Conservation (phyloP, 1,284 basidiomycete species). For the Fistulinella cinereoalba region DNA sequence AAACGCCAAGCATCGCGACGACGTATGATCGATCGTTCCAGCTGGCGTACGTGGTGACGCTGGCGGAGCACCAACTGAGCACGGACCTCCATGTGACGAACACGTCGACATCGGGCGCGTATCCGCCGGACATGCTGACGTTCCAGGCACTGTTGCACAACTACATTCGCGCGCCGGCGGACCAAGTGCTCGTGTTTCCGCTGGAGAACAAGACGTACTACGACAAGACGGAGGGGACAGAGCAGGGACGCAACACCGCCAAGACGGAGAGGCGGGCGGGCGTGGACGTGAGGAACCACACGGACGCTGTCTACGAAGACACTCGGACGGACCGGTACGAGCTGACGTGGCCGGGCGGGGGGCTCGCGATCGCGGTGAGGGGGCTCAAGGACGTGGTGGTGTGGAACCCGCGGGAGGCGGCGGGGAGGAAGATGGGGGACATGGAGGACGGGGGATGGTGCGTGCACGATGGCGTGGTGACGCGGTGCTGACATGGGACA, state of each 20-base stretch:
- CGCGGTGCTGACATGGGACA: conserved; percentile 26
- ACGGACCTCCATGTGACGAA: conserved; percentile 82
- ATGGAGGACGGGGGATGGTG: conserved; percentile 89
- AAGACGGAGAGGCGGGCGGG: conserved; percentile 61
- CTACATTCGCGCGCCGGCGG: conserved; percentile 72
- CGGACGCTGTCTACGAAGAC: conserved; percentile 75
- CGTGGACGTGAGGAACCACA: conserved; percentile 63
- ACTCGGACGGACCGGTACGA: conserved; percentile 52
- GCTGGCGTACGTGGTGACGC: conserved; percentile 75
- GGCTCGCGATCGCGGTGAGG: conserved; percentile 54
- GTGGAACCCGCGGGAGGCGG: conserved; percentile 80
- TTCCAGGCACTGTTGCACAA: conserved; percentile 89
- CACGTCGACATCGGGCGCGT: conserved; percentile 44
- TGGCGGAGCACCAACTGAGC: conserved; percentile 70
- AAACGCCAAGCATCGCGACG: conserved; percentile 55
- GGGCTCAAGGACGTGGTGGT: conserved; percentile 77
- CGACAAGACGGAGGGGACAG: conserved; percentile 71
- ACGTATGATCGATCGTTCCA: conserved; percentile 63
- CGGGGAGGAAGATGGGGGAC: conserved; percentile 72
- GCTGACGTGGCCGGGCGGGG: conserved; percentile 57
- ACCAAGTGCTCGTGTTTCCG: conserved; percentile 55
- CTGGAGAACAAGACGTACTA: conserved; percentile 63
- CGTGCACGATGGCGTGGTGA: conserved; percentile 15
- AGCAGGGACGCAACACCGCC: conserved; percentile 44
- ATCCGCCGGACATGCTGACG: conserved; percentile 54